A percentile compares a stretch with the other conserved stretches of the same genome.
phyloP scores from a whole-genome alignment of 2,329 filamentous ascomycete species.

The Fusarium stilboides region DNA sequence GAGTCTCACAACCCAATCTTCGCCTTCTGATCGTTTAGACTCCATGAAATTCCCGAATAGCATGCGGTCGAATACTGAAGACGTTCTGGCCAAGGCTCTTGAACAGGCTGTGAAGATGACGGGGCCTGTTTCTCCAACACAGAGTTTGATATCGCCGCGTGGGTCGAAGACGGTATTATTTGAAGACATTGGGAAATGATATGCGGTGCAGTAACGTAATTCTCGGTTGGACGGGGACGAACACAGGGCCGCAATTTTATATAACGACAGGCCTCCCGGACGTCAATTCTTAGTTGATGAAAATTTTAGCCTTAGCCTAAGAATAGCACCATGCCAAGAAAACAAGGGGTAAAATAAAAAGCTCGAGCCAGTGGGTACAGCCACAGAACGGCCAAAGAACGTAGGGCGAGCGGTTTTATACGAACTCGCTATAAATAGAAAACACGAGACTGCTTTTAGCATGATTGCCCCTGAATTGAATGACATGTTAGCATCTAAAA shows the following conservation, averaged over 20 bases:
- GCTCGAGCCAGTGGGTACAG: background rate
- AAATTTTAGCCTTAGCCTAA: background rate
- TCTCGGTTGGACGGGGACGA: too few species aligned
- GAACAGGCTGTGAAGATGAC: background rate
- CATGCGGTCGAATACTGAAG: background rate
- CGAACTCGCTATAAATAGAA: background rate
- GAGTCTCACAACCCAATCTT: background rate
- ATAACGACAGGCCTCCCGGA: background rate
- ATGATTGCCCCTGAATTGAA: background rate
- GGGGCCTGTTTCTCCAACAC: background rate
- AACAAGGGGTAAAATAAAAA: background rate
- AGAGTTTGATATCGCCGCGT: background rate
- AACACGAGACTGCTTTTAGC: background rate
- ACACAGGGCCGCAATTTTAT: background rate
- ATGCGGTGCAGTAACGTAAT: background rate
- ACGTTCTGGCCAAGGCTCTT: background rate
- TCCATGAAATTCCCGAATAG: background rate
- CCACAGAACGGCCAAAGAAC: background rate
- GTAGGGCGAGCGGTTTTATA: background rate
- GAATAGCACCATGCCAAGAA: background rate
- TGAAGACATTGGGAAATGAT: background rate
- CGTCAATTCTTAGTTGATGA: background rate
- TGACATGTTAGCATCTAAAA: background rate
- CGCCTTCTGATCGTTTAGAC: background rate
- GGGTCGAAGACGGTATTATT: background rate